Base-by-base conservation (phyloP, 768 basidiomycete genomes). In the Boletellus ananiceps region DNA sequence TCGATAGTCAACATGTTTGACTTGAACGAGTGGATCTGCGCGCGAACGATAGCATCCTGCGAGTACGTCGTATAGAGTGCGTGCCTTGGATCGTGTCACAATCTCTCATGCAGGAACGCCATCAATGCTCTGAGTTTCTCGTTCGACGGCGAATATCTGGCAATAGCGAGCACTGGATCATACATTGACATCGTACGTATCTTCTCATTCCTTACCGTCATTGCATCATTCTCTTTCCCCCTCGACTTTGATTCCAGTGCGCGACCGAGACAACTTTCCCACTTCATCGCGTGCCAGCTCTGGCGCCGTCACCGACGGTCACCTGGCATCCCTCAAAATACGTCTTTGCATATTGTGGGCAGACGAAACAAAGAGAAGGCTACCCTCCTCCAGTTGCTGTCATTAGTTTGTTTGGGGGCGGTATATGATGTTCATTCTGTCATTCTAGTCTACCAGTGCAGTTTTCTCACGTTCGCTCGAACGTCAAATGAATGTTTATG, bases 1-100 rank as follows among this genome's bases (percentile, higher is more conserved):
- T 87, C 86, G 8, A 90, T 92, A 47, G 82, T 92, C 41, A 87
- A 89, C 59, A 71, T 91, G 62, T 89, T 88, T 58, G 88, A 90
- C 62, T 58, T 83, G 50, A 73, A 74, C n/a, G 84, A 89, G 50
- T 89, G 86, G 88, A 86, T 91, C 57, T 85, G 82, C 51, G 78
- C 79, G 4, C 76, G 84, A 40, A 88, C 86, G 15, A 87, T 90
- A 51, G 79, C 84, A 16, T 74, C 80, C 19, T 88, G 86, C 82
- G 88, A 92, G 88, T 91, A 61, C 55, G 86, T 79, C 4, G 7
- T 13, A 6, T 14, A 29, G 19, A 6, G 3, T 14, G 9, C 53
- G 36, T 3, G 6, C 27, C 2, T 23, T 31, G 29, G 7, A 7
- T 34, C 37, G 32, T 27, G 34, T 25, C 45, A 18, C 16, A 51